Evolutionary conservation across 1,284 basidiomycete genomes (phyloP), one percentile per base, ranked within the genome.

Genomic region (Ganoderma meredithae): DNA sequence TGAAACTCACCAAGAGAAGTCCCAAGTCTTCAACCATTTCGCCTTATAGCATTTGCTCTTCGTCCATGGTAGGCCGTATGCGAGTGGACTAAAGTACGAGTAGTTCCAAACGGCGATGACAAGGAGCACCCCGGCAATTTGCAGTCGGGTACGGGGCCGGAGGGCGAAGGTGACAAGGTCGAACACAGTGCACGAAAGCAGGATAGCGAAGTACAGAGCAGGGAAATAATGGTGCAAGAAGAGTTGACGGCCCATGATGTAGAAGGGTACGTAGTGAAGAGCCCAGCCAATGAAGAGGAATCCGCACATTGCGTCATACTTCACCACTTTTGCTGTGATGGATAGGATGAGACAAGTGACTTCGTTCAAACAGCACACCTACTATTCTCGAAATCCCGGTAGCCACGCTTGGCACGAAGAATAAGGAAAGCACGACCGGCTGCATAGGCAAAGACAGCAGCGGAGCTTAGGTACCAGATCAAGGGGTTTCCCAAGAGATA

Each of bases 151-250:
- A 31, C 89, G 85, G 0, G 95, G 94, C 19, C 92, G 86, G 10
- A 99, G 82, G 0, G 87, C 86, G 39, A 92, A 92, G 0, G 96
- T 98, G 44, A 89, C 79, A 53, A 96, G 86, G 79, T 99, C 98
- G 75, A 99, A 98, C 1, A 94, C 85, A 1, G 85, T 86, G 64
- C 92, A 93, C 39, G 87, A 85, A 33, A 96, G 83, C 10, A 99
- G 86, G 73, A 99, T 90, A 25, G 95, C 91, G 77, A 97, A 99
- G 81, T 98, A 99, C 17, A 99, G 85, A 0, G 97, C 95, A 0
- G 97, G 97, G 79, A 98, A 92, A 79, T 99, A 98, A 82, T 99
- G 97, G 79, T 99, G 97, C 36, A 99, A 80, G 88, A 99, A 99
- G 58, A 99, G 89, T 78, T 99, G 97, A 31, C 97, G 94, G 62